A percentile compares a stretch with the other conserved stretches of the same genome.
Evolutionary conservation across 192 early-diverging fungal genomes (phyloP).

Genomic region (Diversispora eburnea): DNA sequence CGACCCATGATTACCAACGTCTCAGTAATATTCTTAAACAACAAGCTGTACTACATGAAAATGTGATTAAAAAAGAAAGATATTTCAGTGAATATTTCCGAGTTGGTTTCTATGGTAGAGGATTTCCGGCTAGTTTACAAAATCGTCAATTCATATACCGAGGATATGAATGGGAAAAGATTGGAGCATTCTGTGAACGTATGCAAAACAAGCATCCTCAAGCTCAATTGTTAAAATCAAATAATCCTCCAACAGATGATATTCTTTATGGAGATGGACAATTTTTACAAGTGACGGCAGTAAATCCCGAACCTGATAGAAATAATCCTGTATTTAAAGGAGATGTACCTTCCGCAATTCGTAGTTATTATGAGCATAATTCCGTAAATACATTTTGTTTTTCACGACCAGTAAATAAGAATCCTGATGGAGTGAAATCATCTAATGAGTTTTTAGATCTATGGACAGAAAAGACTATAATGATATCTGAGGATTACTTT

Average conservation of each 20-base stretch:
- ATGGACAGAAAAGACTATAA: constrained; percentile 72
- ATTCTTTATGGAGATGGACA: constrained; percentile 50
- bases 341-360: constrained; percentile 45
- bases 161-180: constrained; percentile 71
- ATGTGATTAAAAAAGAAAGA: constrained; percentile 48
- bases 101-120: constrained; percentile 69
- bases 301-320: constrained; percentile 56
- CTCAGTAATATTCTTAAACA: constrained; percentile 50
- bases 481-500: constrained; percentile 62
- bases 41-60: constrained; percentile 53
- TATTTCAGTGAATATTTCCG: constrained; percentile 64
- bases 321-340: constrained; percentile 34
- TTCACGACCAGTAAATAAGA: constrained; percentile 57
- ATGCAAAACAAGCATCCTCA: constrained; percentile 65
- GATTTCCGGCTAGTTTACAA: constrained; percentile 49
- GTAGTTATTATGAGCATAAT: constrained; percentile 64
- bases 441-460: constrained; percentile 67
- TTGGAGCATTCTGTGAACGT: constrained; percentile 65
- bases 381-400: constrained; percentile 63
- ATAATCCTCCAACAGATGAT: constrained; percentile 42
- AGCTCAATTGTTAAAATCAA: constrained; percentile 47
- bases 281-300: constrained; percentile 66
- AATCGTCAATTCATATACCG: constrained; percentile 70
- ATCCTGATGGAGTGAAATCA: constrained; percentile 39
- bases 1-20: constrained; percentile 51